These are phyloP conservation scores for Entomortierella parvispora DNA, from an alignment of 192 early-diverging fungal genomes.

Conservation along the genomic window DNA sequence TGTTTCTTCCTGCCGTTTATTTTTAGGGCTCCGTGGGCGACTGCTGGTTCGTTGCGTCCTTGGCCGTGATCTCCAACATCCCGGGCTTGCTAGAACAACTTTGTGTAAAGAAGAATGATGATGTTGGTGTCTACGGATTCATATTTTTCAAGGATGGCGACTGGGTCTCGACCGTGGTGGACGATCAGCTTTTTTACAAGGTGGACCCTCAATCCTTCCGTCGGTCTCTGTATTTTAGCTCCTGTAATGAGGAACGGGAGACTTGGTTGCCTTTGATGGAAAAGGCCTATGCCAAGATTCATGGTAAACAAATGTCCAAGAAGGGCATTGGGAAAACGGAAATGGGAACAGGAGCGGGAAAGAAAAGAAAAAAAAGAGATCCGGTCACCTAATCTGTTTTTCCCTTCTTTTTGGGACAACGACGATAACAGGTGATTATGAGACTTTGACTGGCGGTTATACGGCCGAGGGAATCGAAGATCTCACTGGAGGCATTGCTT, in stretches of 20 bases:
- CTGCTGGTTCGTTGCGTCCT: slow-evolving; percentile 59
- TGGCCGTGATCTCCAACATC: slow-evolving; percentile 55
- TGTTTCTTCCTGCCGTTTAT: background rate
- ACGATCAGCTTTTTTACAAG: slow-evolving; percentile 60
- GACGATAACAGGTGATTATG: no score
- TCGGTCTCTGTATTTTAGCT: slow-evolving; percentile 46
- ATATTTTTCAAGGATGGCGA: slow-evolving; percentile 69
- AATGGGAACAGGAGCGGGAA: no score
- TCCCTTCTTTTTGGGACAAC: no score
- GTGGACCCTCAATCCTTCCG: slow-evolving; percentile 6
- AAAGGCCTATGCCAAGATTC: slow-evolving; percentile 69
- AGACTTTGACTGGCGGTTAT: slow-evolving; percentile 54
- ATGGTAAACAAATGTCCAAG: no score
- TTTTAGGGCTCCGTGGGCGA: slow-evolving; percentile 46
- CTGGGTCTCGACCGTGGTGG: slow-evolving; percentile 65
- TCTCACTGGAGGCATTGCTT: slow-evolving; percentile 63
- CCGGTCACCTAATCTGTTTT: no score
- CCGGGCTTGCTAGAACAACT: slow-evolving; percentile 55
- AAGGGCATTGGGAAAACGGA: no score
- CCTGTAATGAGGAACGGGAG: slow-evolving; percentile 56
- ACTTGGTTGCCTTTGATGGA: slow-evolving; percentile 69
- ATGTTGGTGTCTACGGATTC: slow-evolving; percentile 67
- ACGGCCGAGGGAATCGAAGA: slow-evolving; percentile 64
- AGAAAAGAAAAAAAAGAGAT: no score
- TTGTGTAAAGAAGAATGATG: slow-evolving; percentile 64